Conservation (phyloP, 257 asterid species). For the Thymus mandschuricus region DNA sequence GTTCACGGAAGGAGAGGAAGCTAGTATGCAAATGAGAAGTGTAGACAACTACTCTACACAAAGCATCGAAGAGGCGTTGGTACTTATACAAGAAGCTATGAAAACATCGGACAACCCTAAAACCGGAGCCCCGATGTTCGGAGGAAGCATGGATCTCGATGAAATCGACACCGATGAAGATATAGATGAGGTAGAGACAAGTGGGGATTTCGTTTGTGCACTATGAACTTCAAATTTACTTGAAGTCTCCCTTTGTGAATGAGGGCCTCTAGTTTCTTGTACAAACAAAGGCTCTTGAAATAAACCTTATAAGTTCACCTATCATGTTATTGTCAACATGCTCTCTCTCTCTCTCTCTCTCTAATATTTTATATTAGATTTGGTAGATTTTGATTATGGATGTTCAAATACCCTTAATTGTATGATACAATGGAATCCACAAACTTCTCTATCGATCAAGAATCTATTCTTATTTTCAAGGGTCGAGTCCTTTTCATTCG, state of each 20-base stretch:
- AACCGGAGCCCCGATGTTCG: slow-evolving; percentile 36
- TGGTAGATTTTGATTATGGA: slow-evolving; percentile 16
- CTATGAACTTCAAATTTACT: slow-evolving; percentile 31
- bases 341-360: background rate
- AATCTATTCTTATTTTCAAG: slow-evolving; percentile 1
- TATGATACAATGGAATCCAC: slow-evolving; percentile 26
- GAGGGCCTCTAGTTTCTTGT: slow-evolving; percentile 15
- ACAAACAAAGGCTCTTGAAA: background rate
- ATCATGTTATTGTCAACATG: background rate
- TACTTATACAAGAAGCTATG: slow-evolving; percentile 71
- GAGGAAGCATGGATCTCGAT: slow-evolving; percentile 72
- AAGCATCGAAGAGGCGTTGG: slow-evolving; percentile 64
- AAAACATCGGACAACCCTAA: slow-evolving; percentile 39
- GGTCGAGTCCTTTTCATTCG: slow-evolving; percentile 12
- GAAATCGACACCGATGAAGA: slow-evolving; percentile 68
- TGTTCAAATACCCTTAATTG: slow-evolving; percentile 4
- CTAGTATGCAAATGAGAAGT: slow-evolving; percentile 35
- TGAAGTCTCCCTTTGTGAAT: slow-evolving; percentile 1
- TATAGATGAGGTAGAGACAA: slow-evolving; percentile 63
- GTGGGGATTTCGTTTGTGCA: slow-evolving; percentile 84
- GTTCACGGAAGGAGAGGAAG: slow-evolving; percentile 59
- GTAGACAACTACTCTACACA: slow-evolving; percentile 43
- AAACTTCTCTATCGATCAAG: slow-evolving; percentile 20
- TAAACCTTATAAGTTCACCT: background rate
- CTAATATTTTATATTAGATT: slow-evolving; percentile 6